Evolutionary conservation across 2,329 filamentous ascomycete genomes (phyloP), one percentile per base, ranked within the genome.

Genomic region (Fusarium sp.): DNA sequence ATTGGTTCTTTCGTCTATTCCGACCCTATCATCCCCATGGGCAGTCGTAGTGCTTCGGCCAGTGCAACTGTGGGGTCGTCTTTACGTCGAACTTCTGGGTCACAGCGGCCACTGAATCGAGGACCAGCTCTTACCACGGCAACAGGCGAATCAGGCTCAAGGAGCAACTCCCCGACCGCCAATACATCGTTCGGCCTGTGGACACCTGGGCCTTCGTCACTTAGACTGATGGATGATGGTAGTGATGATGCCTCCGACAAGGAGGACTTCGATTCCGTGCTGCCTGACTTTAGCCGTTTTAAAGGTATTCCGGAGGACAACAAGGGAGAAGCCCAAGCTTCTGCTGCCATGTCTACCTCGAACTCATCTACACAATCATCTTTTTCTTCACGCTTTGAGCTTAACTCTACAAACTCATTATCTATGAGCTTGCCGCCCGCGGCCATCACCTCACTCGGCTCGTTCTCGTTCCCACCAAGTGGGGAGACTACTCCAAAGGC

Each of bases 241-340:
- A 84, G 86, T 25, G 84, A 87, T 25, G 84, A 87, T 6, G 81
- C 84, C 23, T 64, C 69, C 10, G 75, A 78, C 10, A 73, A 74
- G 37, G 86, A 87, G 5, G 84, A 86, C n/a, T 84, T 86, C 39
- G 84, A 86, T 54, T 78, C 83, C 55, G 83, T 88, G 74, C 80
- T 88, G 10, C 83, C 88, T 4, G 85, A 89, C 74, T 89, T 90
- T 76, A 84, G 84, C 69, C 80, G 69, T 10, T 81, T 82, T 59
- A 70, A 77, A 27, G 45, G 48, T 35, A 73, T 16, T 46, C 66
- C 44, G 56, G 70, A 76, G 23, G 66, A 69, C 25, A 75, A 73
- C 54, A 54, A 67, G 42, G 56, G 45, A 14, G 46, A 54, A 35
- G 31, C 51, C 14, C 37, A 27, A 18, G 21, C 35, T 39, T 45